Conservation (phyloP, 495 filamentous ascomycete species). For the Tuber microsphaerosporum region DNA sequence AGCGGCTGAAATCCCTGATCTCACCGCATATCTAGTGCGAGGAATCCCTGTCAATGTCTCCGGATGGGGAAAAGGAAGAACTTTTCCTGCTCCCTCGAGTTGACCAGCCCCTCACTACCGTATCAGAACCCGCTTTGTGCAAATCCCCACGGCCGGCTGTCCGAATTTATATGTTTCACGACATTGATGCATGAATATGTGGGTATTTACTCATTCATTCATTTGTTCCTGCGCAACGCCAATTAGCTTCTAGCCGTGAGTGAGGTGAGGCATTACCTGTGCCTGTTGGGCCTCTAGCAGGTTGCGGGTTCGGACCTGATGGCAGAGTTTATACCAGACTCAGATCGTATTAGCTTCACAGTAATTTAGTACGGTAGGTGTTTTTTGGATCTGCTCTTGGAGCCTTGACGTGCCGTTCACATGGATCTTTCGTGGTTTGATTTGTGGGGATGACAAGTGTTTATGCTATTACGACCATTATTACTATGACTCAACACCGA, state of each 20-base stretch:
- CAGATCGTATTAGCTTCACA: not conserved
- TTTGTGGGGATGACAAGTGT: not conserved
- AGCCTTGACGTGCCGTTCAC: not conserved
- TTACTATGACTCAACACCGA: not conserved
- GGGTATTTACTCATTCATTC: not conserved
- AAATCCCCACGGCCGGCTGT: not conserved
- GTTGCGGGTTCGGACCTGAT: not conserved
- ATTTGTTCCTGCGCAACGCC: not conserved
- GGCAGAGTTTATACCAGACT: not conserved
- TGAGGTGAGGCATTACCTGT: not conserved
- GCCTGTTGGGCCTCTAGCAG: not conserved
- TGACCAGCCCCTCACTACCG: not conserved
- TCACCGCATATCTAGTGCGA: not conserved
- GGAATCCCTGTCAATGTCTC: not conserved
- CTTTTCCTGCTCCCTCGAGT: not conserved
- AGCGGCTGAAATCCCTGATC: not conserved
- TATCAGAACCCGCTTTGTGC: not conserved
- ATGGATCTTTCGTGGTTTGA: not conserved
- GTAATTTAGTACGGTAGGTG: not conserved
- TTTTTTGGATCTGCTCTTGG: not conserved
- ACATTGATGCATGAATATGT: not conserved
- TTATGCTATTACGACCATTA: not conserved
- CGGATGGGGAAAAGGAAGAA: not conserved
- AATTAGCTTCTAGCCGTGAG: not conserved
- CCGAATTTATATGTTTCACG: not conserved